These are phyloP conservation scores for Heracleum sosnowskyi DNA, from an alignment of 129 eudicot genomes.

Conservation along the genomic window DNA sequence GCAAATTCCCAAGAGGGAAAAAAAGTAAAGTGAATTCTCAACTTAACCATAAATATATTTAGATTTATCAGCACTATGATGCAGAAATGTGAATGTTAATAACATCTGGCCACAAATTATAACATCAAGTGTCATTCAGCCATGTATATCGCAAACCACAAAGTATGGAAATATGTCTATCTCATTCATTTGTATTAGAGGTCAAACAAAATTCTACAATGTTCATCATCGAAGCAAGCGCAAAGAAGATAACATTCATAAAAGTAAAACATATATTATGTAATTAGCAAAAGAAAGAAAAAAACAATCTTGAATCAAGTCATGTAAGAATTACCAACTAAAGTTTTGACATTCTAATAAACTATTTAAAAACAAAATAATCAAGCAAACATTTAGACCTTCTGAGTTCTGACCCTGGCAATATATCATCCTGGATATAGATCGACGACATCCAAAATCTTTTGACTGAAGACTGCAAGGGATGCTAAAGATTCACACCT, in stretches of 20 bases:
- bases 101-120: background rate
- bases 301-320: background rate
- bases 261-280: background rate
- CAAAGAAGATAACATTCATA: background rate
- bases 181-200: background rate
- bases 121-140: background rate
- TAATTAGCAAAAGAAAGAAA: background rate
- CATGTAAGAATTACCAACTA: background rate
- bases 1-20: background rate
- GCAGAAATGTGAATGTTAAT: background rate
- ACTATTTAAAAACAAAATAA: background rate
- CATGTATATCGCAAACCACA: background rate
- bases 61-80: background rate
- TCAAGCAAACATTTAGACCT: background rate
- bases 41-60: background rate
- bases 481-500: conserved; percentile 10
- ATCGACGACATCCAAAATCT: conserved; percentile 2
- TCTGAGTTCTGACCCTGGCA: background rate
- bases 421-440: conserved; percentile 4
- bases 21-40: background rate
- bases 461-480: conserved; percentile 4
- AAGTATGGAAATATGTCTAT: background rate
- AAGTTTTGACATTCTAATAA: background rate
- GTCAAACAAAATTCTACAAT: background rate
- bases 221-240: background rate